phyloP scores from a whole-genome alignment of 2,329 filamentous ascomycete species.

The Penicillium sp. region DNA sequence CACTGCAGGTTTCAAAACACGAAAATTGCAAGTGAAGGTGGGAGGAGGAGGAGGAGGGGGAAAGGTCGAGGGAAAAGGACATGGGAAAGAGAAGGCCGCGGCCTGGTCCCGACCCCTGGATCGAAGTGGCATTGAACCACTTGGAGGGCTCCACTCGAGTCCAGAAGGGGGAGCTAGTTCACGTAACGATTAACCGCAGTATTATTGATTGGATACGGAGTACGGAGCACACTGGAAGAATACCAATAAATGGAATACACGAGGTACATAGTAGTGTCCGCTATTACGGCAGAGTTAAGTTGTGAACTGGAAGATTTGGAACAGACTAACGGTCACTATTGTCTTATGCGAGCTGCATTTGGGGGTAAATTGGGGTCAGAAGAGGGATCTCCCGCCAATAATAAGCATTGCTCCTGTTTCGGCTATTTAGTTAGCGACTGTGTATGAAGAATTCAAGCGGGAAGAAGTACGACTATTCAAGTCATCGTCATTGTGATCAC shows the following conservation, averaged over 20 bases:
- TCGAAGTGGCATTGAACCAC: slow-evolving; percentile 30
- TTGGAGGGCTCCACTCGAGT: slow-evolving; percentile 31
- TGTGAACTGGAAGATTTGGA: not conserved
- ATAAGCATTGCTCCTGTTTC: slow-evolving; percentile 21
- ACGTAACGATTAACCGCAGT: slow-evolving; percentile 24
- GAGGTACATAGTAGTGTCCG: not conserved
- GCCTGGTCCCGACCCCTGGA: slow-evolving; percentile 31
- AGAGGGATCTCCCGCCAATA: slow-evolving; percentile 17
- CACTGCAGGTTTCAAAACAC: not conserved
- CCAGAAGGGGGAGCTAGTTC: slow-evolving; percentile 27
- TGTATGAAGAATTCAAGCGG: not conserved
- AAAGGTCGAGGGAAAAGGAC: slow-evolving; percentile 13
- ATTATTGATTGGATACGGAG: slow-evolving; percentile 4
- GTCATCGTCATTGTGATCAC: not conserved
- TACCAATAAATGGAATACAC: not conserved
- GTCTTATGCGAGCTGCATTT: not conserved
- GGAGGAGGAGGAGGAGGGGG: slow-evolving; percentile 4
- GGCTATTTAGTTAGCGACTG: slow-evolving; percentile 10
- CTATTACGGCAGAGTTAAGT: not conserved
- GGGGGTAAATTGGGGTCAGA: slow-evolving; percentile 14
- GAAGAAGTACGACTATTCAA: not conserved
- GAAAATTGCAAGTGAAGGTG: not conserved
- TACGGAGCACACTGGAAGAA: not conserved
- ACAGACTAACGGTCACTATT: not conserved
- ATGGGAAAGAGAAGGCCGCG: slow-evolving; percentile 5